Evolutionary conservation across 2,329 filamentous ascomycete species (phyloP), one percentile per base, ranked within the genome.

Genomic region (Thermoascus crustaceus): DNA sequence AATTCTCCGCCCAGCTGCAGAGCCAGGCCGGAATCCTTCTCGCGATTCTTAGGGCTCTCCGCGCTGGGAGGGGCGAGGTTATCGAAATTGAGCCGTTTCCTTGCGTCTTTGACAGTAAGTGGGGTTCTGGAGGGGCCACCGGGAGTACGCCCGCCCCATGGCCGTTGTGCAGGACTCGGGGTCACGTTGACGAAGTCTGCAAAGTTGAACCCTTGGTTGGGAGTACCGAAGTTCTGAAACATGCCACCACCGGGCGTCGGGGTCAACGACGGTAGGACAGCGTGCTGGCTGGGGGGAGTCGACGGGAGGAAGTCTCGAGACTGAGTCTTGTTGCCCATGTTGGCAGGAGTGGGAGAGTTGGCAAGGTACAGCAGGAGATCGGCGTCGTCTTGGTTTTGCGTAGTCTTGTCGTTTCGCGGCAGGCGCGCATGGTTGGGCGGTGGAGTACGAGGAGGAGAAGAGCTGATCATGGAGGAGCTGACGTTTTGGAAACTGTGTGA

Each of bases 161-260:
- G 75, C 48, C 79, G 85, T 65, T 95, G 91, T 17, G 86, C 91
- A 13, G 91, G 91, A 54, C 86, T 94, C 0, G 91, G 91, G 5
- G 91, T 94, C 58, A 96, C 89, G 63, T 96, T 95, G 56, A 96
- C 82, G 63, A 94, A 98, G 57, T 98, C 91, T 34, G 87, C 78
- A 64, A 96, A 94, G 66, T 96, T 93, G 61, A 96, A 93, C 32
- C 71, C 76, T 54, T 88, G 83, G 10, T 81, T 81, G 0, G 89
- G 89, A 1, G 89, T 96, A 44, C 76, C 79, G 34, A 79, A 72
- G 32, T 72, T 71, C 29, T 79, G 76, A 80, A 93, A 38, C 78
- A 93, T 14, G 78, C 87, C 43, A 84, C 68, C 34, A 76, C 84
- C 46, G 70, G 75, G 69, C 8, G 75, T 77, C 2, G 61, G 58